Conservation (phyloP, 768 basidiomycete species). For the Suillus decipiens region DNA sequence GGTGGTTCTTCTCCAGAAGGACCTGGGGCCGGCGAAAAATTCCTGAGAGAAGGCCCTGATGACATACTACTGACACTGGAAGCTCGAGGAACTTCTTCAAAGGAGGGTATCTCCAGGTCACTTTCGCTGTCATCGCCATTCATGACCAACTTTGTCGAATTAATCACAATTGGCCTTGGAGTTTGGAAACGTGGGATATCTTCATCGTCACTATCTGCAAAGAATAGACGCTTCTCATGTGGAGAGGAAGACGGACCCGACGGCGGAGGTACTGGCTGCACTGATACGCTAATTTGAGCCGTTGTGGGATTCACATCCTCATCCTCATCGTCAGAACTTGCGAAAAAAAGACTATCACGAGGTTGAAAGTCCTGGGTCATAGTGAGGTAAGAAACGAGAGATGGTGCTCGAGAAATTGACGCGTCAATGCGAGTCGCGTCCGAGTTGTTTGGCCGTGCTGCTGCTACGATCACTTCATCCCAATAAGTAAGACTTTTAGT, state of each 20-base stretch:
- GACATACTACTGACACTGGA: slow-evolving; percentile 43
- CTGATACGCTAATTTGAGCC: background rate
- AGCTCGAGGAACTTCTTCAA: slow-evolving; percentile 37
- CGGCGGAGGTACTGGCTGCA: slow-evolving; percentile 8
- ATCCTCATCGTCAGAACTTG: slow-evolving; percentile 54
- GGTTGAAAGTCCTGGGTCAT: background rate
- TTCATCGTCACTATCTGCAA: slow-evolving; percentile 48
- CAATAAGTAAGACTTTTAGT: no score
- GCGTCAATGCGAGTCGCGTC: slow-evolving; percentile 1
- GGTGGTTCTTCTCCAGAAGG: slow-evolving; percentile 24
- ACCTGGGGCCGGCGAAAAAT: slow-evolving; percentile 30
- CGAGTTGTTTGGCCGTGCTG: slow-evolving; percentile 32
- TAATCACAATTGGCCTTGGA: slow-evolving; percentile 15
- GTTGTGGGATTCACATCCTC: slow-evolving; percentile 17
- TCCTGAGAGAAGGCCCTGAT: slow-evolving; percentile 27
- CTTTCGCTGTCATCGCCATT: slow-evolving; percentile 35
- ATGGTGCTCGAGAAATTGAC: slow-evolving; percentile 4
- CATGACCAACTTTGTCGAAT: slow-evolving; percentile 36
- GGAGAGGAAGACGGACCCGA: slow-evolving; percentile 15
- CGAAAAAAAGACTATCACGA: slow-evolving; percentile 51
- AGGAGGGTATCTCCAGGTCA: slow-evolving; percentile 37
- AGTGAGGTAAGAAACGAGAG: background rate
- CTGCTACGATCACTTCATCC: no score
- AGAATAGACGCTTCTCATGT: slow-evolving; percentile 39
- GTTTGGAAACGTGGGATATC: slow-evolving; percentile 23